Evolutionary conservation across 2,329 filamentous ascomycete species (phyloP).

Genomic region (Fusarium algeriense): DNA sequence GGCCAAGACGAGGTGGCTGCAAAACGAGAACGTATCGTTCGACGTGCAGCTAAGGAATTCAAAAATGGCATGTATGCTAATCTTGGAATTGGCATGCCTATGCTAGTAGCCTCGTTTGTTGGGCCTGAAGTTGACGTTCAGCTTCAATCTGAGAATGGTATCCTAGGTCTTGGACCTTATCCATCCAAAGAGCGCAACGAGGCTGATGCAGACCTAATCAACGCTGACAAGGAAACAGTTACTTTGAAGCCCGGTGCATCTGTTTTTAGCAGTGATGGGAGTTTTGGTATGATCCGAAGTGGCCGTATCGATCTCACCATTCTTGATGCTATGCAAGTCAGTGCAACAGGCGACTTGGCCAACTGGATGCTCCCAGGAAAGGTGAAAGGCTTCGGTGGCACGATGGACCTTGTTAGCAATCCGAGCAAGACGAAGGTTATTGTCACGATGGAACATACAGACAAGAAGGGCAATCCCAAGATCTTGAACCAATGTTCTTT

Average conservation of each 20-base stretch:
- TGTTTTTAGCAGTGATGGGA: slow-evolving; percentile 88
- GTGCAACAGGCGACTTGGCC: slow-evolving; percentile 79
- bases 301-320: slow-evolving; percentile 91
- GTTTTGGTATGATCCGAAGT: slow-evolving; percentile 91
- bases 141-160: slow-evolving; percentile 85
- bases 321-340: slow-evolving; percentile 91
- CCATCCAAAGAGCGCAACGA: slow-evolving; percentile 71
- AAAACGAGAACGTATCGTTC: slow-evolving; percentile 87
- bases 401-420: slow-evolving; percentile 93
- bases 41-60: slow-evolving; percentile 88
- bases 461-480: slow-evolving; percentile 95
- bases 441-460: slow-evolving; percentile 95
- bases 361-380: slow-evolving; percentile 95
- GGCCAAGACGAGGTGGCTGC: slow-evolving; percentile 77
- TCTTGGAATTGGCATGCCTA: slow-evolving; percentile 92
- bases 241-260: slow-evolving; percentile 83
- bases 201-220: slow-evolving; percentile 90
- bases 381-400: slow-evolving; percentile 92
- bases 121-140: slow-evolving; percentile 82
- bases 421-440: slow-evolving; percentile 89
- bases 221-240: slow-evolving; percentile 93
- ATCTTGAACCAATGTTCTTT: slow-evolving; percentile 95
- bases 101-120: slow-evolving; percentile 88
- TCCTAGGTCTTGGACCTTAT: slow-evolving; percentile 78
- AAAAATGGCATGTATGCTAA: slow-evolving; percentile 97